Conservation (phyloP, 139 green algal species). For the Auxenochlorella pyrenoidosa region DNA sequence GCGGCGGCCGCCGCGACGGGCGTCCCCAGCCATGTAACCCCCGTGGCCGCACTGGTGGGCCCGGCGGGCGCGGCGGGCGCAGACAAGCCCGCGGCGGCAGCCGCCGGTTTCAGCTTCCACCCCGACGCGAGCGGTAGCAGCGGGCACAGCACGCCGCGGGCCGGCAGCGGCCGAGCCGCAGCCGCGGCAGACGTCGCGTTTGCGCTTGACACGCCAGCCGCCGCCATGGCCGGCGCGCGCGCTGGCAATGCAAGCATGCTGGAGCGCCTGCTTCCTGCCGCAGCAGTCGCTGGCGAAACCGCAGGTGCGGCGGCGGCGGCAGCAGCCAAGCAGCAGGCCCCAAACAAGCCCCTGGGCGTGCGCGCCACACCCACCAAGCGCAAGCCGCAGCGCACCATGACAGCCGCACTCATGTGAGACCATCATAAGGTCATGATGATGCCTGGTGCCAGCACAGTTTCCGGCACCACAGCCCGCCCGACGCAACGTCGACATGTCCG, state of each 20-base stretch:
- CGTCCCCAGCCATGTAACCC: neutral
- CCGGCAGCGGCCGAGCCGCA: neutral
- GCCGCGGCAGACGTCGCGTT: slow-evolving; percentile 22
- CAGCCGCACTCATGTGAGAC: slow-evolving; percentile 2
- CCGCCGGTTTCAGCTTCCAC: slow-evolving; percentile 12
- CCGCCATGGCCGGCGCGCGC: too few relatives aligned
- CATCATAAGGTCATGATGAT: too few relatives aligned
- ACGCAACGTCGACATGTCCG: neutral
- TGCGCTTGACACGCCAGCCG: neutral
- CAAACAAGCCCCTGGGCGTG: neutral
- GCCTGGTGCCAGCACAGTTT: too few relatives aligned
- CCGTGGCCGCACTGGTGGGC: neutral
- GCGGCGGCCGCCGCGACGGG: too few relatives aligned
- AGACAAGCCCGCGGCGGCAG: neutral
- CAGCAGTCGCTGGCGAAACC: neutral
- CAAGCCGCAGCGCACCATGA: slow-evolving; percentile 34
- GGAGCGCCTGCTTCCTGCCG: slow-evolving; percentile 15
- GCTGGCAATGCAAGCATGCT: neutral
- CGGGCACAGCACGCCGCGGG: slow-evolving; percentile 27
- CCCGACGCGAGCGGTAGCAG: slow-evolving; percentile 4
- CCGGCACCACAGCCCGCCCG: too few relatives aligned
- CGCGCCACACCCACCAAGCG: slow-evolving; percentile 28
- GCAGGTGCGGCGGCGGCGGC: neutral
- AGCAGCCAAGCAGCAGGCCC: neutral
- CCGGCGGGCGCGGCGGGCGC: neutral